Evolutionary conservation across 2,329 filamentous ascomycete species (phyloP).

Genomic region (Neofusicoccum umdonicola): DNA sequence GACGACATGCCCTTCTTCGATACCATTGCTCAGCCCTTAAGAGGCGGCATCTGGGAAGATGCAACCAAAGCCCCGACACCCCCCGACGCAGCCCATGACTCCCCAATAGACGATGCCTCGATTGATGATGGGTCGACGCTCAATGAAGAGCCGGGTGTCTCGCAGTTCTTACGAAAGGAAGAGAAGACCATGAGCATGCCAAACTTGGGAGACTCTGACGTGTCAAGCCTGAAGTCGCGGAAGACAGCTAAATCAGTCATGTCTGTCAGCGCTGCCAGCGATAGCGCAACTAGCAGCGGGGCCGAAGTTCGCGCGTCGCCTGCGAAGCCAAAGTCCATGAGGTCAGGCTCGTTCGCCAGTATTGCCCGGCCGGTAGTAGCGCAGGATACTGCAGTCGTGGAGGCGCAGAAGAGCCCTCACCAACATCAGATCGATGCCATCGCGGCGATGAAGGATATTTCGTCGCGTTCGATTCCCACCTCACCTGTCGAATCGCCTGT

Average conservation of each 20-base stretch:
- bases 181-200: slow-evolving; percentile 26
- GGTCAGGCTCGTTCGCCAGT: slow-evolving; percentile 62
- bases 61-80: slow-evolving; percentile 30
- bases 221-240: slow-evolving; percentile 21
- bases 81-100: slow-evolving; percentile 20
- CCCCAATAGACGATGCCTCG: slow-evolving; percentile 24
- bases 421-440: slow-evolving; percentile 60
- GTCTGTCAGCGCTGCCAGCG: neutral
- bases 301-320: neutral
- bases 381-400: slow-evolving; percentile 65
- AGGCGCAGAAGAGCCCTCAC: slow-evolving; percentile 52
- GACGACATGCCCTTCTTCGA: slow-evolving; percentile 90
- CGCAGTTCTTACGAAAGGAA: neutral
- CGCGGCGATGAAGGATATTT: slow-evolving; percentile 65
- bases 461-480: slow-evolving; percentile 58
- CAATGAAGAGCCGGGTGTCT: neutral
- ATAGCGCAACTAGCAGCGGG: slow-evolving; percentile 3
- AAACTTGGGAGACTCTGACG: slow-evolving; percentile 19
- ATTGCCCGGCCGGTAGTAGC: slow-evolving; percentile 65
- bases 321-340: slow-evolving; percentile 51
- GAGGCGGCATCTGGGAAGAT: slow-evolving; percentile 74
- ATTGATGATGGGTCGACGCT: neutral
- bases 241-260: slow-evolving; percentile 23
- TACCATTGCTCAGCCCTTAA: slow-evolving; percentile 72
- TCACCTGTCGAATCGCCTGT: slow-evolving; percentile 52